Conservation (phyloP, 2,329 filamentous ascomycete species). For the Mollisiaceae sp. region DNA sequence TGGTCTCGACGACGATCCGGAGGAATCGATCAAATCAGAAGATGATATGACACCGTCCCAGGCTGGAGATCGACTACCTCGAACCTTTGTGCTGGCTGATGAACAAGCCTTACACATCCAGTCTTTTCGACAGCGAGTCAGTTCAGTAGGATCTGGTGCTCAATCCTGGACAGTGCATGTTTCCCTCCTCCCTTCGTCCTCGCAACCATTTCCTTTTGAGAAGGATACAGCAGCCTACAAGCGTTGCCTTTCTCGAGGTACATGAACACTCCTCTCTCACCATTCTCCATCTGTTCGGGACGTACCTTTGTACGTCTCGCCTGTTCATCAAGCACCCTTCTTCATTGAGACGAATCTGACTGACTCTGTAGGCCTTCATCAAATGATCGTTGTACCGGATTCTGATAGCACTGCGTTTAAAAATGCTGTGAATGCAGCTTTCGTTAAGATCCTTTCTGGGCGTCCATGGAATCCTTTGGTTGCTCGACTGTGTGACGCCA, state of each 20-base stretch:
- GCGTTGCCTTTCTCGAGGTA: constrained; percentile 60
- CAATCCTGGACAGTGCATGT: constrained; percentile 64
- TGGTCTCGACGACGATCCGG: constrained; percentile 17
- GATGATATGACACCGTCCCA: constrained; percentile 13
- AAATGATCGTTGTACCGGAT: constrained; percentile 59
- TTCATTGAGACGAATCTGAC: not conserved
- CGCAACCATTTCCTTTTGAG: constrained; percentile 64
- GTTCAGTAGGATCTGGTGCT: constrained; percentile 38
- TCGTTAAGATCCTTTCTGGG: constrained; percentile 54
- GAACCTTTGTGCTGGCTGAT: constrained; percentile 25
- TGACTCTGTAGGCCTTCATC: constrained; percentile 51
- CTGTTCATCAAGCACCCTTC: constrained; percentile 3
- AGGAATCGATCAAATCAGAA: constrained; percentile 22
- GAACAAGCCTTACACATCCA: constrained; percentile 30
- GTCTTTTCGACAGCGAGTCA: constrained; percentile 32
- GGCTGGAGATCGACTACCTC: constrained; percentile 19
- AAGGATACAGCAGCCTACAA: constrained; percentile 66
- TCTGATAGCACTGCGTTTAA: constrained; percentile 55
- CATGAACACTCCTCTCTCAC: constrained; percentile 3
- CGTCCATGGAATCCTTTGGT: constrained; percentile 63
- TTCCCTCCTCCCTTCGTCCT: constrained; percentile 59
- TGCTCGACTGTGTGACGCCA: constrained; percentile 61
- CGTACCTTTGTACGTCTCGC: constrained; percentile 12
- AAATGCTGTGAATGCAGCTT: constrained; percentile 54
- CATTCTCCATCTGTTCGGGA: not conserved